Evolutionary conservation across 345 rosid species (phyloP).

Genomic region (Syzygium jambos): DNA sequence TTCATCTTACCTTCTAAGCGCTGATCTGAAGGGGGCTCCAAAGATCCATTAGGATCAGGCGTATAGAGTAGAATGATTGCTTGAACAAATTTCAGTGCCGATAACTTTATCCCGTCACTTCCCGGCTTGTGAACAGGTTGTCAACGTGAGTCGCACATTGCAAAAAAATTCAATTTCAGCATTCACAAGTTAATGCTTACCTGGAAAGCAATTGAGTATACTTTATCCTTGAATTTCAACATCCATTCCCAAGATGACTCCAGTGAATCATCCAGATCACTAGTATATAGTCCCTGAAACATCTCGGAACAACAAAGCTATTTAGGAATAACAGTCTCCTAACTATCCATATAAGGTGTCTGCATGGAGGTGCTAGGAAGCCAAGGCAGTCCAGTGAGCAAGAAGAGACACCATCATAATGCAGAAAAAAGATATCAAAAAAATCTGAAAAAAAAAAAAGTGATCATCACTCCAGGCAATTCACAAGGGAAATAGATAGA

Average conservation of each 20-base stretch:
- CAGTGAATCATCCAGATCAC: conserved; percentile 53
- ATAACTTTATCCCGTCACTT: conserved; percentile 66
- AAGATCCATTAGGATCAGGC: conserved; percentile 62
- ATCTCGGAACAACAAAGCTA: conserved; percentile 5
- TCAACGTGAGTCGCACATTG: conserved; percentile 17
- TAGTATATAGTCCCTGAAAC: conserved; percentile 63
- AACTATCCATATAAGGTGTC: neutral
- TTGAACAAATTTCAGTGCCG: conserved; percentile 83
- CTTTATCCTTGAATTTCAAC: conserved; percentile 77
- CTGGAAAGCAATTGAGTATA: conserved; percentile 72
- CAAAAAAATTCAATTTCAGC: conserved; percentile 6
- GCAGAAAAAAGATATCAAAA: neutral
- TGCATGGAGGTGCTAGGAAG: neutral
- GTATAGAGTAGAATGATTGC: conserved; percentile 83
- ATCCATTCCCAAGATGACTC: conserved; percentile 78
- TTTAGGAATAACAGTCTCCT: neutral
- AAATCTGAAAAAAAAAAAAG: neutral
- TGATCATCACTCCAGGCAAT: neutral
- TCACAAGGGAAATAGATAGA: neutral
- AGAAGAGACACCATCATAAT: neutral
- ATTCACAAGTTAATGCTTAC: conserved; percentile 21
- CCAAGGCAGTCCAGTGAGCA: neutral
- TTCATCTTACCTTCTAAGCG: conserved; percentile 38
- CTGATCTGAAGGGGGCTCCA: conserved; percentile 40
- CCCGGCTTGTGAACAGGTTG: conserved; percentile 46